Evolutionary conservation across 176 grass and related monocot species (phyloP), one percentile per base, ranked within the genome.

Genomic region (Rhynchospora pubera): DNA sequence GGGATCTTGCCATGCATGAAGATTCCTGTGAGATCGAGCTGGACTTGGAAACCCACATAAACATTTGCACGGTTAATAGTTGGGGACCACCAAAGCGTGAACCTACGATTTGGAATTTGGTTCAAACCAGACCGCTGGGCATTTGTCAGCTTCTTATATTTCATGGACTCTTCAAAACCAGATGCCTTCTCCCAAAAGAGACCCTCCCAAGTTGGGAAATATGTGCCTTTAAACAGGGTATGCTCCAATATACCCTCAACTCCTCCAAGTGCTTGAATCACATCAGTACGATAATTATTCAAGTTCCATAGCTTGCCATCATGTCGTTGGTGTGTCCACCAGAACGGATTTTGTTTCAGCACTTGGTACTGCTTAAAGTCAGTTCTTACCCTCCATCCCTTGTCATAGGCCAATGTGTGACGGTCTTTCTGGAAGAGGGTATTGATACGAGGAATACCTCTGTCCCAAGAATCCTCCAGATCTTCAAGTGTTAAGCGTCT

Each of bases 321-420:
- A 79, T 98, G 95, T 30, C 95, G 83, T 84, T 98, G 95, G 80
- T 98, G 95, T 21, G 95, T 98, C 95, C 95, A 98, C 95, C 95
- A 98, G 83, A 98, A 98, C 61, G 95, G 95, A 55, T 98, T 98
- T 81, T 98, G 95, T 86, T 98, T 98, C 75, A 98, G 83, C 60
- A 98, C 95, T 93, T 98, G 95, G 83, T 98, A 98, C 84, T 98
- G 95, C 85, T 98, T 98, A 63, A 98, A 98, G 64, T 98, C 95
- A 11, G 95, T 94, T 84, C 95, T 85, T 67, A 98, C 95, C 82
- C 95, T 94, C 92, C 95, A 98, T 24, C 95, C 95, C 80, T 98
- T 98, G 66, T 98, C 95, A 51, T 98, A 98, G 7, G 95, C 95
- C 44, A 98, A 79, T 0, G 92, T 98, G 22, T 98, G 95, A 12